Base-by-base conservation (phyloP, 306 rosid genomes). In the Abrus pulchellus region DNA sequence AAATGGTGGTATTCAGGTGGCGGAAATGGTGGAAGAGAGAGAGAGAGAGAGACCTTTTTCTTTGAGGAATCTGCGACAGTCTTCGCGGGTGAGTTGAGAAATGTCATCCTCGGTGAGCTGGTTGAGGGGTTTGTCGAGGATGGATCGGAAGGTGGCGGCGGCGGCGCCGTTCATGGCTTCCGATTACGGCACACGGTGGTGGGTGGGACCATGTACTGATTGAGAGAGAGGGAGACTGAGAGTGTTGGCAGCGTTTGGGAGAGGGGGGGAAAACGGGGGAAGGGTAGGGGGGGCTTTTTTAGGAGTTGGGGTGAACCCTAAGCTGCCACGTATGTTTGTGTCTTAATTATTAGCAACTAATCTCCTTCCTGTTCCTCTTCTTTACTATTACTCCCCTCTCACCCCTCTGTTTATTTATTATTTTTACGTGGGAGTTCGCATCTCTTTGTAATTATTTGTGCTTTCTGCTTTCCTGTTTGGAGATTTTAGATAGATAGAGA, bases 61-160 rank as follows among this genome's bases (percentile, higher is more conserved):
- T 78, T 89, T 93, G 87, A 96, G 97, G 82, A 86, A 96, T 67
- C 90, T 96, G 83, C 99, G 98, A 83, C 98, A 96, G 82, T 93
- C 98, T 75, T 96, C 99, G 33, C 99, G 98, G 40, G 99, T 96
- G 92, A 96, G 94, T 87, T 96, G 97, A 10, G 98, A 93, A 90
- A 96, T 93, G 94, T 96, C 99, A 85, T 96, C 98, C 81, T 96
- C 99, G 29, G 98, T 96, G 73, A 96, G 90, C 82, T 92, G 97
- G 79, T 76, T 85, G 29, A 96, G 94, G 59, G 99, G 99, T 79
- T 90, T 96, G 84, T 92, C 97, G 14, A 96, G 97, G 53, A 96
- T 93, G 56, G 97, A 89, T 78, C 90, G 93, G 78, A 87, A 89
- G 80, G 91, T 74, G 82, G 92, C 85, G 81, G 94, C 62, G 49